Percentiles rank a stretch among this genome's conserved stretches.
These are phyloP conservation scores for Leccinum variicolor DNA, from an alignment of 768 basidiomycete genomes.

Conservation along the genomic window DNA sequence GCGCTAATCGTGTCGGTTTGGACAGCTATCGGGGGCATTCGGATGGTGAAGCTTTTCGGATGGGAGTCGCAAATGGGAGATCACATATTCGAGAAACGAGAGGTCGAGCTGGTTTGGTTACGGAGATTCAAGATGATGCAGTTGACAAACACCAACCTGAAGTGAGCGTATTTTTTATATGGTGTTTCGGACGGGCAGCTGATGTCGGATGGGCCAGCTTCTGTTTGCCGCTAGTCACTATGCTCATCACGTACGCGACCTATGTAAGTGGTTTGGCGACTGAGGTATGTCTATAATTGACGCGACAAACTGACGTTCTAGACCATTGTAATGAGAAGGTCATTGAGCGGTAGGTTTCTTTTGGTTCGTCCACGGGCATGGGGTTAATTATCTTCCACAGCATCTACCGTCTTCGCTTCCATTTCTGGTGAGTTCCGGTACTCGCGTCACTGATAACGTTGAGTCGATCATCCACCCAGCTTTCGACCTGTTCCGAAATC, in stretches of 20 bases:
- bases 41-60: constrained; percentile 3
- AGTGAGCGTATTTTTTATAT: not conserved
- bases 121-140: not conserved
- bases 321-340: not conserved
- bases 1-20: not conserved
- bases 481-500: not conserved
- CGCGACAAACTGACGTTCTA: not conserved
- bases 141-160: not conserved
- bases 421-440: constrained; percentile 4
- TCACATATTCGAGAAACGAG: constrained; percentile 1
- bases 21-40: not conserved
- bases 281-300: not conserved
- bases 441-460: too few species aligned
- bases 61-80: not conserved
- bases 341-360: not conserved
- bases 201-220: not conserved
- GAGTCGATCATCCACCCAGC: not conserved
- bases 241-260: constrained; percentile 1
- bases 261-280: not conserved
- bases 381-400: not conserved
- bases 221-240: not conserved
- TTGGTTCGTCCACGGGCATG: not conserved
- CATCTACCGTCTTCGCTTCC: constrained; percentile 1
- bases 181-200: not conserved
- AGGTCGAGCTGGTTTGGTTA: constrained; percentile 1